Conservation (phyloP, 1,139 yeast genomes). For the Suhomyces bribrorum region DNA sequence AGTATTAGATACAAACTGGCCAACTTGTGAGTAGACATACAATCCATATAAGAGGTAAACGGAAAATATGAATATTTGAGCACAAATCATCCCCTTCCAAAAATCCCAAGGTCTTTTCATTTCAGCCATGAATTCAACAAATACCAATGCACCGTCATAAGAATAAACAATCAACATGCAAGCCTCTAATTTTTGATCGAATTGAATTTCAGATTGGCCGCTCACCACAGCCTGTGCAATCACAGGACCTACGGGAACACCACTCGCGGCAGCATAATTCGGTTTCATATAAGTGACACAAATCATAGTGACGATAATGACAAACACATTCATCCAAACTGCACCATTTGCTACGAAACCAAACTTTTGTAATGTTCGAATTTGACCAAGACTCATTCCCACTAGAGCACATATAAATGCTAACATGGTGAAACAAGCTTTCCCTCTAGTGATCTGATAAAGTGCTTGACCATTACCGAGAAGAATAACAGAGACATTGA, state of each 20-base stretch:
- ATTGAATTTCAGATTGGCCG: neutral
- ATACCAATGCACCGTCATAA: conserved; percentile 5
- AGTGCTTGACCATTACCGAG: conserved; percentile 6
- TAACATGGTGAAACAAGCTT: conserved; percentile 3
- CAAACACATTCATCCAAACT: conserved; percentile 5
- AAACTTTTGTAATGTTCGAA: conserved; percentile 3
- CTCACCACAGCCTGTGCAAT: conserved; percentile 1
- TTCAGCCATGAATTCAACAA: conserved; percentile 6
- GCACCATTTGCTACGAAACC: conserved; percentile 4
- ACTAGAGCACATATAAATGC: conserved; percentile 2
- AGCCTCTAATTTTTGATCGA: conserved; percentile 2
- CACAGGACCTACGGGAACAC: conserved; percentile 1
- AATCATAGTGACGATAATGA: conserved; percentile 4
- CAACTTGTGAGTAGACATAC: conserved; percentile 4
- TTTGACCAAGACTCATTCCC: conserved; percentile 5
- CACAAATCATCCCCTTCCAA: conserved; percentile 5
- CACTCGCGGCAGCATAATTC: conserved; percentile 1
- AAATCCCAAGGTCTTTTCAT: conserved; percentile 6
- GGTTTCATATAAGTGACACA: conserved; percentile 4
- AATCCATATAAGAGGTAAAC: conserved; percentile 5
- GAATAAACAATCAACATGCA: conserved; percentile 6
- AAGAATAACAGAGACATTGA: conserved; percentile 4
- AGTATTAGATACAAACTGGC: conserved; percentile 3
- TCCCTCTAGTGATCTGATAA: conserved; percentile 3
- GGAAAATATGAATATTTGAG: conserved; percentile 2